Conservation (phyloP, 2,329 filamentous ascomycete genomes). For the Colletotrichum aenigma region DNA sequence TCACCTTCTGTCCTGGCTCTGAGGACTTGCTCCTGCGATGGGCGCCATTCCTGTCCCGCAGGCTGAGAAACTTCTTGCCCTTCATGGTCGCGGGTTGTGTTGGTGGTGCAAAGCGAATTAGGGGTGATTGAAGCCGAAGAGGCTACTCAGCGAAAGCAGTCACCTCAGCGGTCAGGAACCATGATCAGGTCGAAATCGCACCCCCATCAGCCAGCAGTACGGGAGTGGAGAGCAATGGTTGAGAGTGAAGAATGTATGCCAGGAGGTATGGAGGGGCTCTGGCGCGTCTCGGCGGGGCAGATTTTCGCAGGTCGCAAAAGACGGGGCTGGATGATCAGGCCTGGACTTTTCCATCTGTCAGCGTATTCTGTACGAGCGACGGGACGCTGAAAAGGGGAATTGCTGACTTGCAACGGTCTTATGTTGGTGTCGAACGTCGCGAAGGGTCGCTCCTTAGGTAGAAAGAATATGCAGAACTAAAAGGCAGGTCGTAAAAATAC, state of each 20-base stretch:
- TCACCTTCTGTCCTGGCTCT: slow-evolving; percentile 59
- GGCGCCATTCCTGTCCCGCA: slow-evolving; percentile 66
- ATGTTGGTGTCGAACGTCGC: neutral
- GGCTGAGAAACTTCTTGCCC: slow-evolving; percentile 70
- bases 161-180: slow-evolving; percentile 12
- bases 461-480: neutral
- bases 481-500: neutral
- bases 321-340: slow-evolving; percentile 10
- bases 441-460: neutral
- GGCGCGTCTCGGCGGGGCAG: slow-evolving; percentile 19
- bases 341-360: neutral
- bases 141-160: slow-evolving; percentile 9
- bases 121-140: neutral
- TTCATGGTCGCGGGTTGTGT: slow-evolving; percentile 48
- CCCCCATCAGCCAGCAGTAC: slow-evolving; percentile 15
- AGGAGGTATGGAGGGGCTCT: slow-evolving; percentile 18
- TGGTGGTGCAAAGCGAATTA: neutral
- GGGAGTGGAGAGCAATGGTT: slow-evolving; percentile 14
- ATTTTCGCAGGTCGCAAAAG: slow-evolving; percentile 20
- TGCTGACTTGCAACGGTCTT: neutral
- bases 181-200: slow-evolving; percentile 12
- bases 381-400: neutral
- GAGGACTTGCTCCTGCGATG: slow-evolving; percentile 61
- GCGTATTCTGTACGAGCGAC: neutral
- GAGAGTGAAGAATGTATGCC: slow-evolving; percentile 11